Evolutionary conservation across 169 alveolate genomes (phyloP).

Genomic region (Plasmodium knowlesi): DNA sequence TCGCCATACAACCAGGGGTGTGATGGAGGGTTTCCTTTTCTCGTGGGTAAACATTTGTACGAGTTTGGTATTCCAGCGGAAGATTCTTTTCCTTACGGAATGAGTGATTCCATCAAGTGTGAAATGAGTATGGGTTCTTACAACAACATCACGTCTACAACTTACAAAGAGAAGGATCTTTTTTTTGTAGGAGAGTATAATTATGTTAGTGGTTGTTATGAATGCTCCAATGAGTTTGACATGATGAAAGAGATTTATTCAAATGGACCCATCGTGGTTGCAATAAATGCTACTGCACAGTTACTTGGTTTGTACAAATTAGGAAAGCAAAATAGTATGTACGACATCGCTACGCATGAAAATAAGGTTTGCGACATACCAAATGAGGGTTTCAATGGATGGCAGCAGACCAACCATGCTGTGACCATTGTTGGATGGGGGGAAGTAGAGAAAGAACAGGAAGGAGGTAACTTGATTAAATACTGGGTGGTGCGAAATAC

Average conservation of each 20-base stretch:
- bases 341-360: constrained; percentile 79
- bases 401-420: constrained; percentile 94
- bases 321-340: constrained; percentile 60
- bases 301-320: constrained; percentile 40
- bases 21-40: constrained; percentile 92
- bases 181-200: constrained; percentile 84
- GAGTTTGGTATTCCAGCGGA: constrained; percentile 87
- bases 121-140: constrained; percentile 1
- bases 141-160: background rate
- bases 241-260: constrained; percentile 85
- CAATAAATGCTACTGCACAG: constrained; percentile 86
- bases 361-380: constrained; percentile 89
- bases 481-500: constrained; percentile 89
- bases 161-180: background rate
- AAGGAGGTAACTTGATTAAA: constrained; percentile 74
- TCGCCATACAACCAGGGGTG: constrained; percentile 92
- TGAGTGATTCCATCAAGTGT: constrained; percentile 19
- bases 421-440: constrained; percentile 93
- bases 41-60: constrained; percentile 90
- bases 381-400: constrained; percentile 86
- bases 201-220: constrained; percentile 90
- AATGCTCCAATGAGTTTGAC: constrained; percentile 84
- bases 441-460: constrained; percentile 75
- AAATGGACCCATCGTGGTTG: constrained; percentile 89
- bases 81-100: constrained; percentile 59